Percentiles rank a stretch among this genome's conserved stretches.
Evolutionary conservation across 805 yeast species (phyloP).

Genomic region (Cyberlindnera xishuangbannaensis): DNA sequence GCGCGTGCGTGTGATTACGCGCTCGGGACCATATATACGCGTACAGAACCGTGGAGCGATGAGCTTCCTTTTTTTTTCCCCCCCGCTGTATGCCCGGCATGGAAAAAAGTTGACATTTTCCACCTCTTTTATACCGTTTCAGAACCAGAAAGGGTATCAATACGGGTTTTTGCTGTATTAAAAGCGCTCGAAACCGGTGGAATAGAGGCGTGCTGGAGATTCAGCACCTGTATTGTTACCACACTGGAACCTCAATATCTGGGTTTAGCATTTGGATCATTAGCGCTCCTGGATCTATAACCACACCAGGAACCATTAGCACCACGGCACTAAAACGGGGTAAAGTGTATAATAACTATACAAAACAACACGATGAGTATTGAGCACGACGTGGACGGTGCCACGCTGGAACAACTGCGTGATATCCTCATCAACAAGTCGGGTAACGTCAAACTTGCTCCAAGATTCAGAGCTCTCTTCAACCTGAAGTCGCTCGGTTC

Average conservation of each 20-base stretch:
- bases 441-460: constrained; percentile 72
- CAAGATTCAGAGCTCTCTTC: constrained; percentile 90
- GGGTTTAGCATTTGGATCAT: too few species aligned
- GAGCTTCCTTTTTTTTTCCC: constrained; percentile 6
- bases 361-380: constrained; percentile 4
- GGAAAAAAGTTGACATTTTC: constrained; percentile 2
- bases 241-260: too few species aligned
- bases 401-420: constrained; percentile 58
- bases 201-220: too few species aligned
- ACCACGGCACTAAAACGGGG: too few species aligned
- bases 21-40: constrained; percentile 9
- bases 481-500: constrained; percentile 82
- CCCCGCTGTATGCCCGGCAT: constrained; percentile 1
- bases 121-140: constrained; percentile 5
- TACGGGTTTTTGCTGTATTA: too few species aligned
- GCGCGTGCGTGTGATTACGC: too few species aligned
- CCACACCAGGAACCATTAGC: too few species aligned
- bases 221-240: too few species aligned
- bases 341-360: too few species aligned
- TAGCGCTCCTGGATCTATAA: too few species aligned
- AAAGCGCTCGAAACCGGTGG: too few species aligned
- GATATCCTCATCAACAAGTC: constrained; percentile 59
- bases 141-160: too few species aligned
- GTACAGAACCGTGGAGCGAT: constrained; percentile 2
- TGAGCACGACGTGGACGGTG: constrained; percentile 16